These are phyloP conservation scores for Neurospora discreta DNA, from an alignment of 495 filamentous ascomycete genomes.

Conservation along the genomic window DNA sequence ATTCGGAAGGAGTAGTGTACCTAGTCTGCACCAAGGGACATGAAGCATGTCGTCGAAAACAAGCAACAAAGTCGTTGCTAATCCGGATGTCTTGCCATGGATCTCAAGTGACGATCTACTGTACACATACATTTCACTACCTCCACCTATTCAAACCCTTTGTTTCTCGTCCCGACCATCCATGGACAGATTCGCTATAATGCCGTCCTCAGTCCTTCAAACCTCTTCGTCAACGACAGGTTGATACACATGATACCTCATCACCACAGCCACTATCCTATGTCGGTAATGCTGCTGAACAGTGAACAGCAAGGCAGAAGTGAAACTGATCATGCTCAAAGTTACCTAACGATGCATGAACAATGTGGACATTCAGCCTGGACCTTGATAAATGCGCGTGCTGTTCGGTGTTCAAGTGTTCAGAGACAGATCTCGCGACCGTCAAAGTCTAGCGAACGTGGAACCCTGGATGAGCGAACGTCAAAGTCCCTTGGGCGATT, in stretches of 20 bases:
- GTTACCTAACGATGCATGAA: background rate
- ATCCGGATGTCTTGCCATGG: no score
- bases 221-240: background rate
- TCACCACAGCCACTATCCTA: background rate
- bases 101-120: no score
- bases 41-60: no score
- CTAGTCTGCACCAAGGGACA: no score
- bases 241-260: background rate
- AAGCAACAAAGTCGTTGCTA: no score
- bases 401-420: background rate
- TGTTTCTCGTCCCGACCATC: background rate
- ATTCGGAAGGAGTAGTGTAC: no score
- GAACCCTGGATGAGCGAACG: background rate
- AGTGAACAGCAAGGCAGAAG: background rate
- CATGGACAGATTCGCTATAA: background rate
- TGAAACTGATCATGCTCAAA: background rate
- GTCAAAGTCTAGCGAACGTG: background rate
- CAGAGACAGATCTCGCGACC: background rate
- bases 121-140: no score
- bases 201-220: background rate
- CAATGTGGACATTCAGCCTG: background rate
- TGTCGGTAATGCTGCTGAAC: no score
- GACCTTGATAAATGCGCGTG: background rate
- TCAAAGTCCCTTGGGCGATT: background rate
- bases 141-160: no score